Conservation (phyloP, 768 basidiomycete species). For the Psilocybe azurescens region DNA sequence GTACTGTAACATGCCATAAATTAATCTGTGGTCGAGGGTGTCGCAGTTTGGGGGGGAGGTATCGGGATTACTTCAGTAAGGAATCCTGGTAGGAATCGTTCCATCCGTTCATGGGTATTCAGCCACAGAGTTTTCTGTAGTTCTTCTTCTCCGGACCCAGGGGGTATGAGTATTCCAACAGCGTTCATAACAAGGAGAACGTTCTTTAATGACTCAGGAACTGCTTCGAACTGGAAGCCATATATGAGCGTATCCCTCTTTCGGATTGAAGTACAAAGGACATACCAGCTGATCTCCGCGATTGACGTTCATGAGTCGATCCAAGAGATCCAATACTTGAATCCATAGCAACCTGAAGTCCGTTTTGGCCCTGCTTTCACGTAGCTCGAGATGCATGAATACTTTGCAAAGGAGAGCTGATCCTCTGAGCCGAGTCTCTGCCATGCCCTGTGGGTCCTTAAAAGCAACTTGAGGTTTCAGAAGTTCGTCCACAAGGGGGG, state of each 20-base stretch:
- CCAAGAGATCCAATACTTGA: conserved; percentile 86
- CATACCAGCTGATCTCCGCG: conserved; percentile 86
- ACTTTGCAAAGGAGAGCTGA: conserved; percentile 92
- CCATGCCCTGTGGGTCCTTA: conserved; percentile 85
- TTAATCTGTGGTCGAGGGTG: conserved; percentile 19
- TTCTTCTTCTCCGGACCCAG: conserved; percentile 56
- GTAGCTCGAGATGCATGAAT: conserved; percentile 92
- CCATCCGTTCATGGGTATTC: conserved; percentile 84
- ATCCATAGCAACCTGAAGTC: conserved; percentile 86
- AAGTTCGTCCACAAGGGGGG: conserved; percentile 88
- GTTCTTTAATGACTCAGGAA: conserved; percentile 97
- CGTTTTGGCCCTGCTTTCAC: conserved; percentile 60
- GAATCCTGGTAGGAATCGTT: conserved; percentile 92
- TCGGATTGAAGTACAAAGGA: conserved; percentile 13
- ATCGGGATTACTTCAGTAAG: conserved; percentile 69
- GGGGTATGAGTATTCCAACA: conserved; percentile 78
- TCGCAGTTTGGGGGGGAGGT: conserved; percentile 23
- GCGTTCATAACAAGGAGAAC: conserved; percentile 96
- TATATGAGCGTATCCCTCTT: background rate
- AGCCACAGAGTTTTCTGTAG: conserved; percentile 80
- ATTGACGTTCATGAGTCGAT: conserved; percentile 87
- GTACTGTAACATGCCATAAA: conserved; percentile 9
- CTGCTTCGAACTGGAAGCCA: conserved; percentile 79
- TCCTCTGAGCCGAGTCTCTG: conserved; percentile 87
- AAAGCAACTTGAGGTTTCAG: conserved; percentile 81